Conservation (phyloP, 805 yeast genomes). For the Wickerhamiella azymoides region DNA sequence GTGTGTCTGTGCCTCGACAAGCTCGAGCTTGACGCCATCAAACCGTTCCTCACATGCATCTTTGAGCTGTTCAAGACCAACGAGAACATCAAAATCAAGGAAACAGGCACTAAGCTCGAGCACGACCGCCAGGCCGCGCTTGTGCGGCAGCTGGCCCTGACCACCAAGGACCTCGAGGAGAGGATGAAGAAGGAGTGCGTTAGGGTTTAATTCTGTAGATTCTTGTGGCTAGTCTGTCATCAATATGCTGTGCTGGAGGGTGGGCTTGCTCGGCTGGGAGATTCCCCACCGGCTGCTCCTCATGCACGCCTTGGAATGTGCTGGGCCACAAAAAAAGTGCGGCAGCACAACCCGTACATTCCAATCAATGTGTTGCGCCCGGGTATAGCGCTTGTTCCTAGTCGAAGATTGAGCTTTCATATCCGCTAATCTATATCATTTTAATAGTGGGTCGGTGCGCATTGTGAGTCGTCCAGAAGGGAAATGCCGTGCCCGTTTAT, state of each 20-base stretch:
- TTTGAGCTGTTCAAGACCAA: constrained; percentile 31
- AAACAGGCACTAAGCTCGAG: constrained; percentile 55
- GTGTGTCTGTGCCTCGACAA: constrained; percentile 34
- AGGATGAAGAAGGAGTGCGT: neutral
- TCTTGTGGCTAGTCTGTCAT: too few relatives aligned
- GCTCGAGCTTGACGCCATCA: constrained; percentile 21
- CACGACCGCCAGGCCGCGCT: constrained; percentile 27
- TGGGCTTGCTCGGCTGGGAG: neutral
- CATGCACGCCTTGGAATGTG: too few relatives aligned
- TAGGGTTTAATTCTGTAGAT: neutral
- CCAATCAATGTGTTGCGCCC: too few relatives aligned
- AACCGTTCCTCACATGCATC: constrained; percentile 11
- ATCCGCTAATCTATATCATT: too few relatives aligned
- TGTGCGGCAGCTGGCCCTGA: neutral
- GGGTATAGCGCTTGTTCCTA: too few relatives aligned
- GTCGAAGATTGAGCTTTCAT: too few relatives aligned
- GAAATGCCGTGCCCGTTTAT: too few relatives aligned
- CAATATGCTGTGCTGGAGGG: neutral
- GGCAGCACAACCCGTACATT: too few relatives aligned
- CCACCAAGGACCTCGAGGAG: neutral
- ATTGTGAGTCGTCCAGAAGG: too few relatives aligned
- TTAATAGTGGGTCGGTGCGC: too few relatives aligned
- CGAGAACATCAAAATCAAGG: constrained; percentile 37
- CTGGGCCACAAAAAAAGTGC: too few relatives aligned
- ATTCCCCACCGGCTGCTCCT: too few relatives aligned